phyloP scores from a whole-genome alignment of 1,284 basidiomycete species.

The Microbotryum violaceum region DNA sequence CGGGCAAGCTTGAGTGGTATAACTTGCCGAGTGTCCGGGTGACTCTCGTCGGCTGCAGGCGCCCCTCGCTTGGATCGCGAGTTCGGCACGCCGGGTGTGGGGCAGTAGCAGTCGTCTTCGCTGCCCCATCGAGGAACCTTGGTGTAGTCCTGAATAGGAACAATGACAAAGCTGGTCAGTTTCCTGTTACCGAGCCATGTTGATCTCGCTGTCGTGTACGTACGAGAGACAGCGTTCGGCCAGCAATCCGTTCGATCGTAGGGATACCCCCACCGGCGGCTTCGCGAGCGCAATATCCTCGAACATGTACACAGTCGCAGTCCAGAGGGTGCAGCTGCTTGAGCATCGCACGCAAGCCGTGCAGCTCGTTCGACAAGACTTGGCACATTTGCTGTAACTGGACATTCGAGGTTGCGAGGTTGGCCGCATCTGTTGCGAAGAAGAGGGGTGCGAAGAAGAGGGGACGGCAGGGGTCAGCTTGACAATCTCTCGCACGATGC shows the following conservation, averaged over 20 bases:
- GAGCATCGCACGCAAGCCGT: conserved; percentile 20
- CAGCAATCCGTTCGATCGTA: conserved; percentile 24
- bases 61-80: too few relatives aligned
- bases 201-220: too few relatives aligned
- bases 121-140: conserved; percentile 10
- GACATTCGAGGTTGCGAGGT: conserved; percentile 13
- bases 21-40: too few relatives aligned
- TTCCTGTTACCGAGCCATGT: too few relatives aligned
- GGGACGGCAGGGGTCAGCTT: not conserved
- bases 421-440: conserved; percentile 11
- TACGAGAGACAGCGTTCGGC: conserved; percentile 10
- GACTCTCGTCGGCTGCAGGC: too few relatives aligned
- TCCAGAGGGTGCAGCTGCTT: conserved; percentile 11
- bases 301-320: conserved; percentile 25
- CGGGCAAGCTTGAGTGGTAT: too few relatives aligned
- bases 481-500: not conserved
- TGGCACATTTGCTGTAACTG: conserved; percentile 18
- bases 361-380: conserved; percentile 18
- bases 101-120: conserved; percentile 10
- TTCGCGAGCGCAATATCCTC: conserved; percentile 26
- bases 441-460: too few relatives aligned
- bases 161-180: too few relatives aligned
- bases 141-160: conserved; percentile 5
- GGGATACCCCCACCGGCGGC: conserved; percentile 21
- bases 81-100: too few relatives aligned